Evolutionary conservation across 1,284 basidiomycete genomes (phyloP), one percentile per base, ranked within the genome.

Genomic region (Cutaneotrichosporon spelunceum): DNA sequence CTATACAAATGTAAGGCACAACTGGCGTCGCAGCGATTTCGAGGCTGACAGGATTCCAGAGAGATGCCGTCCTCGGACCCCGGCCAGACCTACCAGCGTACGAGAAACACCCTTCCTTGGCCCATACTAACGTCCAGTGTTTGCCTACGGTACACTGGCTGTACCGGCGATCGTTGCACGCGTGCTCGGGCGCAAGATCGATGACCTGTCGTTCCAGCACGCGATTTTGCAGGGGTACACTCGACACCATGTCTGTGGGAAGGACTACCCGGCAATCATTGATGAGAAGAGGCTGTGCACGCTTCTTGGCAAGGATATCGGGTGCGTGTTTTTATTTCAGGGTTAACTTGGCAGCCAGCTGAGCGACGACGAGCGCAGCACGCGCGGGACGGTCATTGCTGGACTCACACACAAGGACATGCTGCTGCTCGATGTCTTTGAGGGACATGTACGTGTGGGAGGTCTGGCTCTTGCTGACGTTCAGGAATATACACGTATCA

Each of bases 71-170:
- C 45, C 53, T 21, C 26, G 27, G 57, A 65, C 24, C 16, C 21
- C 10, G 7, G 23, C 27, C 36, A 55, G 30, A 53, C 50, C 1
- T 60, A 19, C 33, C 48, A 57, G 33, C 55, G 63, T 65, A 42
- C 21, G 63, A n/a, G 16, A 14, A 33, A 6, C n/a, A 21, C 3
- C 13, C 24, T 19, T 2, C 13, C 24, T 19, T n/a, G 24, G 34
- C 16, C 14, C 16, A 21, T 44, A 30, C 63, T 65, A 24, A 65
- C 50, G 1, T 1, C 19, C 81, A 61, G 88, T 88, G 5, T 93
- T 94, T 78, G 92, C 93, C 81, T 93, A 94, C 74, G 92, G 92
- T 29, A 91, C 89, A 0, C 78, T 90, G 27, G 85, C 88, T 81
- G 87, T 89, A 65, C 88, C 88, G 11, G 83, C 82, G 56, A 85